A percentile compares a stretch with the other conserved stretches of the same genome.
phyloP scores from a whole-genome alignment of 345 rosid genomes.

The Isatis tinctoria region DNA sequence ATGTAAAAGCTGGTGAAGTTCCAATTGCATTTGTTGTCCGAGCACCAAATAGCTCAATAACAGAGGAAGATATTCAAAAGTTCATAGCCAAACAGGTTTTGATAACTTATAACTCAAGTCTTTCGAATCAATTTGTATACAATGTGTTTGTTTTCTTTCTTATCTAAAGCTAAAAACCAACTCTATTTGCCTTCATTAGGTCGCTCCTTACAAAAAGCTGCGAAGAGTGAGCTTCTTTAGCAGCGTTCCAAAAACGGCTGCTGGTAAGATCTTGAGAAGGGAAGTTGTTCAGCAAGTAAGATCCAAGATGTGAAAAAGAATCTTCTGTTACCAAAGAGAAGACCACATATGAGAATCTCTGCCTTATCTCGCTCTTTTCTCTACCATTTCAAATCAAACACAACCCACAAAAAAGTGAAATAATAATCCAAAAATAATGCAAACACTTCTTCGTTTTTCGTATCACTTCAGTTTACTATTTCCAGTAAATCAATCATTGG shows the following conservation, averaged over 20 bases:
- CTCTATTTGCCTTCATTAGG: constrained; percentile 38
- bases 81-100: constrained; percentile 77
- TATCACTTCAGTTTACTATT: no score
- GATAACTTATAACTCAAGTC: constrained; percentile 10
- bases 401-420: not conserved
- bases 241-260: constrained; percentile 65
- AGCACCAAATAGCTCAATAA: constrained; percentile 51
- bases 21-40: constrained; percentile 84
- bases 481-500: no score
- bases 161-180: not conserved
- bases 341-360: not conserved
- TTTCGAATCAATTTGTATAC: not conserved
- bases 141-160: not conserved
- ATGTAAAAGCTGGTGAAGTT: constrained; percentile 89
- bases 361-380: not conserved
- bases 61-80: constrained; percentile 56
- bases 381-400: not conserved
- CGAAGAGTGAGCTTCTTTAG: constrained; percentile 56
- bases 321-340: not conserved
- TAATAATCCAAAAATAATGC: not conserved
- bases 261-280: constrained; percentile 86
- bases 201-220: constrained; percentile 77
- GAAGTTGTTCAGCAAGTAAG: constrained; percentile 58
- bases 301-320: constrained; percentile 57
- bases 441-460: no score